A percentile compares a stretch with the other conserved stretches of the same genome.
Conservation (phyloP, 306 rosid genomes). For the Gastrolobium villosum region DNA sequence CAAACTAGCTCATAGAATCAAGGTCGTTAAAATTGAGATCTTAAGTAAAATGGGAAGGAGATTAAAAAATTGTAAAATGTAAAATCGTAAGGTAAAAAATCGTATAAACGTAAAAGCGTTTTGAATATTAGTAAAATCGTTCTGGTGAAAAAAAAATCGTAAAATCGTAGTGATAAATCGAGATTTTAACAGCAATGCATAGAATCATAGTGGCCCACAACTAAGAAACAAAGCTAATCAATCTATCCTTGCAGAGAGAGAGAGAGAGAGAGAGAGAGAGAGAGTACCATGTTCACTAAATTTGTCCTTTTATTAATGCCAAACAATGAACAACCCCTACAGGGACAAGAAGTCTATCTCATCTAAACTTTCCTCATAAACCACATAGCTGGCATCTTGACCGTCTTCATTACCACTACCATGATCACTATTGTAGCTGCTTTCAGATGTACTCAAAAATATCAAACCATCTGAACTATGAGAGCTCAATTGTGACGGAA, state of each 20-base stretch:
- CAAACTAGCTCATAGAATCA: slow-evolving; percentile 32
- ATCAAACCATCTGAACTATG: slow-evolving; percentile 72
- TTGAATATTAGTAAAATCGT: no score
- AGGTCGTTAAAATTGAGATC: no score
- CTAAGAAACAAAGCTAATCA: slow-evolving; percentile 37
- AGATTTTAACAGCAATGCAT: no score
- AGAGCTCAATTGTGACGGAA: slow-evolving; percentile 76
- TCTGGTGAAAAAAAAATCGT: no score
- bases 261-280: slow-evolving; percentile 13
- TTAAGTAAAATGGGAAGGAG: no score
- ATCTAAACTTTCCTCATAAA: slow-evolving; percentile 86
- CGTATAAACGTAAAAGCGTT: no score
- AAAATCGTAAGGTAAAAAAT: no score
- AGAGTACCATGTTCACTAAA: slow-evolving; percentile 55
- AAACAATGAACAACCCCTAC: slow-evolving; percentile 49
- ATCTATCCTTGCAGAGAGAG: slow-evolving; percentile 20
- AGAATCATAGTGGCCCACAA: neutral
- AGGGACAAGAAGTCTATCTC: slow-evolving; percentile 70
- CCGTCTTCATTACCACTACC: slow-evolving; percentile 94
- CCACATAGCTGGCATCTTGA: slow-evolving; percentile 62
- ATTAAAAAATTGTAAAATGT: no score
- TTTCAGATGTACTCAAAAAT: slow-evolving; percentile 81
- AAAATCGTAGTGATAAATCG: no score
- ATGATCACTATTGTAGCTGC: slow-evolving; percentile 88
- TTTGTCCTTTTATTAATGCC: slow-evolving; percentile 42